These are phyloP conservation scores for Hydnum rufescens DNA, from an alignment of 768 basidiomycete genomes.

Conservation along the genomic window DNA sequence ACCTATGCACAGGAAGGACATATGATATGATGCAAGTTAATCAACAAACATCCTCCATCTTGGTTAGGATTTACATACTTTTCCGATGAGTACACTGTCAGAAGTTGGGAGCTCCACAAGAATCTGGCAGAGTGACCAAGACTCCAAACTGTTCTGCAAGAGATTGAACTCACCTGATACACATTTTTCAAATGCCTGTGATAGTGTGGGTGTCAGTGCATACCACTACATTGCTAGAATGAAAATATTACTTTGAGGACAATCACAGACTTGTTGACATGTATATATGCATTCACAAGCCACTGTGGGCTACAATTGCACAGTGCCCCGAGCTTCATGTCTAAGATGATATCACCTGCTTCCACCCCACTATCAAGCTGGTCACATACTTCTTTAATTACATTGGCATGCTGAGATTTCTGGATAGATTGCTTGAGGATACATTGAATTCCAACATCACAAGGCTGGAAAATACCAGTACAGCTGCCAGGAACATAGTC, in stretches of 20 bases:
- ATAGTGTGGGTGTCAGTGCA: no score
- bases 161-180: no score
- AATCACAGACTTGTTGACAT: constrained; percentile 15
- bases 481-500: constrained; percentile 16
- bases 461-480: constrained; percentile 17
- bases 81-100: no score
- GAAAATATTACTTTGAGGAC: constrained; percentile 17
- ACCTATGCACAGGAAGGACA: no score
- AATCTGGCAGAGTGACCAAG: no score
- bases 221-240: no score
- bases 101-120: no score
- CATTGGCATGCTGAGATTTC: constrained; percentile 18
- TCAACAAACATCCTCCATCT: no score
- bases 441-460: constrained; percentile 21
- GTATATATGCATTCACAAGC: constrained; percentile 18
- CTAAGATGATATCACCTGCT: constrained; percentile 10
- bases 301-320: constrained; percentile 15
- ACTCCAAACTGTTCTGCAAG: no score
- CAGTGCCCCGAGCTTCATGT: constrained; percentile 13
- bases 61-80: no score
- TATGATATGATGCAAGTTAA: no score
- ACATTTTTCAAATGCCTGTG: no score
- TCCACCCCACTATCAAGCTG: constrained; percentile 13
- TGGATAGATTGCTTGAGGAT: constrained; percentile 20
- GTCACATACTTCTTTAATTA: constrained; percentile 16